Conservation (phyloP, 2,329 filamentous ascomycete species). For the Orbilia oligospora region DNA sequence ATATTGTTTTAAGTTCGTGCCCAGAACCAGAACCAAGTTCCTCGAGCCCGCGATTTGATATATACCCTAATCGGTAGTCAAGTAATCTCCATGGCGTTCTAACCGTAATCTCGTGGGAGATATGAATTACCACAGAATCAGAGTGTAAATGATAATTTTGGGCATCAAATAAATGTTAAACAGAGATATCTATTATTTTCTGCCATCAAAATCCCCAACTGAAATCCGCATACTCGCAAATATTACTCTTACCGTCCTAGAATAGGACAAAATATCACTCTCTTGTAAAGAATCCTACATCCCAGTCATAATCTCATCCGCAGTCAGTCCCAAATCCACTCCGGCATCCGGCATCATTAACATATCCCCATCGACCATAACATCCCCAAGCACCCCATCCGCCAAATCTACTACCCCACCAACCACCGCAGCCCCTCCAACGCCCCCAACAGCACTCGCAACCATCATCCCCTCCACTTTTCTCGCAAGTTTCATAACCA, state of each 20-base stretch:
- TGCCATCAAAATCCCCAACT: too few species aligned
- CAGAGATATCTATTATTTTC: too few species aligned
- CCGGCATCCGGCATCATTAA: constrained; percentile 39
- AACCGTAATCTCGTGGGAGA: too few species aligned
- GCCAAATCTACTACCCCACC: constrained; percentile 46
- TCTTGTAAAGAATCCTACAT: constrained; percentile 30
- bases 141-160: too few species aligned
- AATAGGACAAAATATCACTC: not conserved
- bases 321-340: constrained; percentile 43
- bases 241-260: too few species aligned
- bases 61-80: too few species aligned
- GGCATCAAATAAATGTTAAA: not conserved
- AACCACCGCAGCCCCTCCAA: constrained; percentile 6
- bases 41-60: too few species aligned
- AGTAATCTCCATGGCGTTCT: too few species aligned
- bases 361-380: constrained; percentile 59
- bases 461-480: constrained; percentile 50
- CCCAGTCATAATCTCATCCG: constrained; percentile 58
- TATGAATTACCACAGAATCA: too few species aligned
- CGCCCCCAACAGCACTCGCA: constrained; percentile 31
- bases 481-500: constrained; percentile 52
- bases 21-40: too few species aligned
- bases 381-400: constrained; percentile 54
- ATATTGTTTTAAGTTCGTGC: too few species aligned
- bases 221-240: too few species aligned